Percentiles rank a stretch among this genome's conserved stretches.
Evolutionary conservation across 1,284 basidiomycete species (phyloP).

Genomic region (Polyporus tsugae): DNA sequence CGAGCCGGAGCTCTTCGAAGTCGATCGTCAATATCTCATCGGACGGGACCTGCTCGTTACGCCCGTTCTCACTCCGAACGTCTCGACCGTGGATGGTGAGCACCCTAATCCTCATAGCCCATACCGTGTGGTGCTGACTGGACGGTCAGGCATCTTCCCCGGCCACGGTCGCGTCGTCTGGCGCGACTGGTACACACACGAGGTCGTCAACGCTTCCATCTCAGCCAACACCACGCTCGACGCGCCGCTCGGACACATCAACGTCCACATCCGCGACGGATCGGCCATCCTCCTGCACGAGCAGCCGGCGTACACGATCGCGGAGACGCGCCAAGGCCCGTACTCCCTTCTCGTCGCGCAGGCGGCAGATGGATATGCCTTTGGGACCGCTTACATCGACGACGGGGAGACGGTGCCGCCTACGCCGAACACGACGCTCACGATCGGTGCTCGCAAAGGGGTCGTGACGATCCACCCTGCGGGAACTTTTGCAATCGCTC

Average conservation of each 20-base stretch:
- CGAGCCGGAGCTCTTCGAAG: conserved; percentile 66
- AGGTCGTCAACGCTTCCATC: conserved; percentile 50
- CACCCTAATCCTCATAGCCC: too few relatives aligned
- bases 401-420: conserved; percentile 67
- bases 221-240: conserved; percentile 55
- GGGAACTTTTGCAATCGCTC: conserved; percentile 44
- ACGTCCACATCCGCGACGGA: conserved; percentile 71
- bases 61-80: conserved; percentile 73
- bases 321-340: conserved; percentile 61
- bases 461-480: conserved; percentile 46
- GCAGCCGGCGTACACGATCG: conserved; percentile 63
- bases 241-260: conserved; percentile 74
- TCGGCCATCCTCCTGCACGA: conserved; percentile 65
- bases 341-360: conserved; percentile 66
- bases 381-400: conserved; percentile 68
- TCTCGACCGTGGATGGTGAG: conserved; percentile 58
- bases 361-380: conserved; percentile 53
- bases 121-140: too few relatives aligned
- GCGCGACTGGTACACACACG: conserved; percentile 82
- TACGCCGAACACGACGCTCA: conserved; percentile 55
- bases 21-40: conserved; percentile 78
- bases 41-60: conserved; percentile 77
- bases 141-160: conserved; percentile 61
- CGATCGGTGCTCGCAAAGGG: conserved; percentile 45
- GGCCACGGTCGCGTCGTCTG: conserved; percentile 67